Percentiles rank a stretch among this genome's conserved stretches.
These are phyloP conservation scores for Lactarius sp. DNA, from an alignment of 768 basidiomycete species.

Conservation along the genomic window DNA sequence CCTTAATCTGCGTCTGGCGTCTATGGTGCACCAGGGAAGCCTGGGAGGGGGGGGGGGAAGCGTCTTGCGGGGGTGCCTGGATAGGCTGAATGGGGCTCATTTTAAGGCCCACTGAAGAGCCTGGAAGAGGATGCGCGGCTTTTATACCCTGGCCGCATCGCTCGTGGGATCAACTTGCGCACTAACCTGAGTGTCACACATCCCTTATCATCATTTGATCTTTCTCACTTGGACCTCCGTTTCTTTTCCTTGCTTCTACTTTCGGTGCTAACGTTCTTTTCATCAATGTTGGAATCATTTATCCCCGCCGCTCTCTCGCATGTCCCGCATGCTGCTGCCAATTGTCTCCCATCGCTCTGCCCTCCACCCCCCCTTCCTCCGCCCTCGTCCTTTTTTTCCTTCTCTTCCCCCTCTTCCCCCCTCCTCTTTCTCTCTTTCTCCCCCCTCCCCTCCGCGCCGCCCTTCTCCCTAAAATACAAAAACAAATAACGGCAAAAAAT, in stretches of 20 bases:
- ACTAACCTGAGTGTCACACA: slow-evolving; percentile 1
- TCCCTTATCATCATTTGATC: slow-evolving; percentile 9
- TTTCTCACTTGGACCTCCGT: background rate
- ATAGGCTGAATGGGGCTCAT: background rate
- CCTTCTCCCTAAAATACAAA: background rate
- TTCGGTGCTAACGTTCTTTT: slow-evolving; percentile 2
- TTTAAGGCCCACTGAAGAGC: background rate
- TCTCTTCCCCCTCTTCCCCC: background rate
- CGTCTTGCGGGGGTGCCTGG: background rate
- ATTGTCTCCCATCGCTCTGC: background rate
- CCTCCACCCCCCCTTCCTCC: background rate
- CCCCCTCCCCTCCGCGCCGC: slow-evolving; percentile 13
- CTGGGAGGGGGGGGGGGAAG: background rate
- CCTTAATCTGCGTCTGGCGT: background rate
- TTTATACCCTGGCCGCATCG: slow-evolving; percentile 1
- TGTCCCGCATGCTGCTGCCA: background rate
- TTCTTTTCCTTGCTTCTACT: background rate
- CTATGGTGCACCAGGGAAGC: background rate
- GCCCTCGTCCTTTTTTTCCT: background rate
- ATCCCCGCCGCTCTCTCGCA: background rate
- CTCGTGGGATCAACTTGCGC: slow-evolving; percentile 8
- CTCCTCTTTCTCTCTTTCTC: slow-evolving; percentile 5
- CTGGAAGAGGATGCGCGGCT: background rate
- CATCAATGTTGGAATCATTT: background rate
- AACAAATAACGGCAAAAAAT: background rate